These are phyloP conservation scores for Botrytis fragariae DNA, from an alignment of 2,329 filamentous ascomycete genomes.

Conservation along the genomic window DNA sequence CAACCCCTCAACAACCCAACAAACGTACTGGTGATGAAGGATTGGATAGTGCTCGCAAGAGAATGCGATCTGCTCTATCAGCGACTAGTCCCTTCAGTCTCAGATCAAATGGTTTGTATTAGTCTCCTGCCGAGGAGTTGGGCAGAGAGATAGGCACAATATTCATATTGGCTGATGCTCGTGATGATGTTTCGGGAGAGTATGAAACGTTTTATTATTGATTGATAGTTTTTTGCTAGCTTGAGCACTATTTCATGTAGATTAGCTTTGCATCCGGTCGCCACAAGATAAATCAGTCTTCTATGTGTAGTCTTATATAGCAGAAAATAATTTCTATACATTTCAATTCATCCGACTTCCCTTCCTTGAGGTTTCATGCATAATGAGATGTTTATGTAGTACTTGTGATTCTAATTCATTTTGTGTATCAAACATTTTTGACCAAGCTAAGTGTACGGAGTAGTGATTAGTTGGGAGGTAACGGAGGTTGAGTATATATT, in stretches of 20 bases:
- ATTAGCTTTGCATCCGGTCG: background rate
- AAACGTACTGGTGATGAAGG: constrained; percentile 11
- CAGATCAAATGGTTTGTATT: constrained; percentile 10
- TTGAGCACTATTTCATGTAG: constrained; percentile 2
- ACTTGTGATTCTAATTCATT: background rate
- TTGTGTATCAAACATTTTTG: background rate
- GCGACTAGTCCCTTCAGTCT: constrained; percentile 16
- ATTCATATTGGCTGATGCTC: background rate
- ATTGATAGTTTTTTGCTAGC: constrained; percentile 10
- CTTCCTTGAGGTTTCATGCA: background rate
- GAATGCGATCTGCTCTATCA: background rate
- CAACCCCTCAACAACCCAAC: constrained; percentile 2
- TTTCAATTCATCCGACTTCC: background rate
- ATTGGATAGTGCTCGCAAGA: background rate
- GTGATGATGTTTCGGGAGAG: background rate
- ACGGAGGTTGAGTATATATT: background rate
- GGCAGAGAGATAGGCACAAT: background rate
- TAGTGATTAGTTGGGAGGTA: background rate
- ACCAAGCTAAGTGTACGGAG: background rate
- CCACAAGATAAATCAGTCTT: background rate
- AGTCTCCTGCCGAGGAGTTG: background rate
- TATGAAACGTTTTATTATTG: constrained; percentile 3
- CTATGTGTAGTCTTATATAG: background rate
- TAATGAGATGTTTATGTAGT: background rate
- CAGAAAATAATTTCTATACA: background rate